Evolutionary conservation across 805 yeast species (phyloP), one percentile per base, ranked within the genome.

Genomic region (Wickerhamiella australiensis): DNA sequence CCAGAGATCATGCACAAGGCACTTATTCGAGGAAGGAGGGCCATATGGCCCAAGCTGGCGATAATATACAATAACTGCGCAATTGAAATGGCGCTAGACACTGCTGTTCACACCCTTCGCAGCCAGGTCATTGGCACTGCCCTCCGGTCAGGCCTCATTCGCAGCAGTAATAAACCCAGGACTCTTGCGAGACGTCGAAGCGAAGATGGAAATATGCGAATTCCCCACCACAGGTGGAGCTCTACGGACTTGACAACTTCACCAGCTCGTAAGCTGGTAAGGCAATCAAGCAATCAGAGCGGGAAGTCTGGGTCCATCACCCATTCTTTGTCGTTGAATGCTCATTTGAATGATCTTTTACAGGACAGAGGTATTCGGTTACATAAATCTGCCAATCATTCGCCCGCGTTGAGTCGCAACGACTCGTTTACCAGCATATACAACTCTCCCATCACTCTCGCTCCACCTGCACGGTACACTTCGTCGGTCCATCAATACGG

Each of bases 11-110:
- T 88, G 41, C 63, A 79, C 42, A 82, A 80, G 51, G 76, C 84
- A 52, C 75, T 82, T 2, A 71, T 79, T 36, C 73, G 94, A 54
- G 98, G 97, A 1, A 92, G 95, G 1, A 69, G 85, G 51, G 90
- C 96, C 0, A 81, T 96, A 0, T 90, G 97, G 96, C 95, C 96
- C 0, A 85, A 85, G 59, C 65, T 92, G 3, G 77, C 95, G 1
- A 73, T 88, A 41, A 85, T 90, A 43, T 75, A 80, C 56, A 90
- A 92, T 62, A 95, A 86, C 60, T 87, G 96, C 65, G 80, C 92
- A 0, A 77, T 87, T 27, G 98, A 90, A 60, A 81, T 90, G 63
- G 82, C 87, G 0, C 68, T 90, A 37, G 97, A 90, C 63, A 75
- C 74, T 52, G 82, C 92, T 7, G 86, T 92, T 9, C 71, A 80